phyloP scores from a whole-genome alignment of 2,329 filamentous ascomycete species.

The Elsinoe arachidis region DNA sequence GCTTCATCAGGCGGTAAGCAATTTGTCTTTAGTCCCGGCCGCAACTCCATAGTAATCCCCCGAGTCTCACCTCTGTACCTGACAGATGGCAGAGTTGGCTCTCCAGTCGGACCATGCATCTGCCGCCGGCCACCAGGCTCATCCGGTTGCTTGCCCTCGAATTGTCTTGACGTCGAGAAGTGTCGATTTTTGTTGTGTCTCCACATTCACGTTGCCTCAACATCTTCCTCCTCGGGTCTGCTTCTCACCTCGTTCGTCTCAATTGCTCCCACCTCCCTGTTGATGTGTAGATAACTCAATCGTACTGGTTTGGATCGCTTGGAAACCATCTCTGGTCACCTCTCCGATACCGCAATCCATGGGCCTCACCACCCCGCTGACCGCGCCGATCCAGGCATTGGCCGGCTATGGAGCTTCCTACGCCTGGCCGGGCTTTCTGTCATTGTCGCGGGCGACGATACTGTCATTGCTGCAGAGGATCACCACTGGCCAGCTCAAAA shows the following conservation, averaged over 20 bases:
- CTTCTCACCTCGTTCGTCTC: background rate
- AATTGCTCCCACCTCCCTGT: slow-evolving; percentile 12
- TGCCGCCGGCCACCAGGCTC: slow-evolving; percentile 8
- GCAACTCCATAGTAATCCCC: background rate
- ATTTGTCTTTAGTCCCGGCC: background rate
- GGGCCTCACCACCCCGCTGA: slow-evolving; percentile 30
- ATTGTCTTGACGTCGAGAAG: slow-evolving; percentile 12
- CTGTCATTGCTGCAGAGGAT: slow-evolving; percentile 39
- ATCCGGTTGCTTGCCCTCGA: slow-evolving; percentile 10
- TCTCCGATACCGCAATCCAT: slow-evolving; percentile 16
- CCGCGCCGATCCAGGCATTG: slow-evolving; percentile 31
- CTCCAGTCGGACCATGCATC: slow-evolving; percentile 3
- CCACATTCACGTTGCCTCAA: slow-evolving; percentile 7
- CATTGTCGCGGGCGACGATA: slow-evolving; percentile 37
- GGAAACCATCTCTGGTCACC: slow-evolving; percentile 6
- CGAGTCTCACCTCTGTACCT: slow-evolving; percentile 1
- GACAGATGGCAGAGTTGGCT: slow-evolving; percentile 1
- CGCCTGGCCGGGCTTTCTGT: slow-evolving; percentile 41
- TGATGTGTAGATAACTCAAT: slow-evolving; percentile 3
- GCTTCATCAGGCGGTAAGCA: slow-evolving; percentile 6
- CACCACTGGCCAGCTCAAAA: slow-evolving; percentile 37
- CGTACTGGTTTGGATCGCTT: background rate
- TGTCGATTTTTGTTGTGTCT: slow-evolving; percentile 11
- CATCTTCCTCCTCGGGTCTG: background rate
- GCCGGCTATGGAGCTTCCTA: slow-evolving; percentile 36